Evolutionary conservation across 805 yeast species (phyloP), one percentile per base, ranked within the genome.

Genomic region (Candida montana): DNA sequence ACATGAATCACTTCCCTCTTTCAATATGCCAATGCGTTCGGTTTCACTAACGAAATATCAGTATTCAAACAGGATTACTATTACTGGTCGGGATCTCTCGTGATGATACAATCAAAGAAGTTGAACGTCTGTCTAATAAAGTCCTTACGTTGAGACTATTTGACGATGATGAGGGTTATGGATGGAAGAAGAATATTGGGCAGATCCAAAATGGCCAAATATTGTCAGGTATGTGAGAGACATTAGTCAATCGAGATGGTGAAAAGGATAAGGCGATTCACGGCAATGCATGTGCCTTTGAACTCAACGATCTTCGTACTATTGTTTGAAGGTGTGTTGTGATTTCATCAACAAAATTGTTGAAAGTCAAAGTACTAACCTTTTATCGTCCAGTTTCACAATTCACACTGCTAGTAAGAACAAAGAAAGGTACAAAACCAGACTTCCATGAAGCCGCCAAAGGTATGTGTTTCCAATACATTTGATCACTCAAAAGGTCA

Each of bases 391-490:
- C 19, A 59, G 91, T 93, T 1, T 87, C 96, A 2, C 99, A 93
- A 58, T 93, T 93, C 65, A 93, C 99, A 0, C 68, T 93, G 31
- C 78, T 83, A 59, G 99, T 88, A 0, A 83, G 75, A 32, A 77
- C 93, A 17, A 83, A 79, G 50, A 93, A 93, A 59, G 98, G 97
- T 11, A 74, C 96, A 1, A 91, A 91, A 57, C 98, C 99, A 0
- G 96, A 93, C 57, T 88, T 93, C 62, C 98, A 91, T 57, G 68
- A 69, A 45, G 98, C 98, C 0, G 95, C 90, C 44, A 86, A 83
- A 61, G 96, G 96, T 16, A 71, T 62, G 40, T 56, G 57, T 26
- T 26, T 13, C 12, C 11, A 11, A 13, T 26, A 5, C 9, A 5
- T 13, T 26, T 11, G 6, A 26, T 8, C 11, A 8, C 11, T 26